These are phyloP conservation scores for Gracilaria domingensis DNA, from an alignment of 23 red algal species.

Conservation along the genomic window DNA sequence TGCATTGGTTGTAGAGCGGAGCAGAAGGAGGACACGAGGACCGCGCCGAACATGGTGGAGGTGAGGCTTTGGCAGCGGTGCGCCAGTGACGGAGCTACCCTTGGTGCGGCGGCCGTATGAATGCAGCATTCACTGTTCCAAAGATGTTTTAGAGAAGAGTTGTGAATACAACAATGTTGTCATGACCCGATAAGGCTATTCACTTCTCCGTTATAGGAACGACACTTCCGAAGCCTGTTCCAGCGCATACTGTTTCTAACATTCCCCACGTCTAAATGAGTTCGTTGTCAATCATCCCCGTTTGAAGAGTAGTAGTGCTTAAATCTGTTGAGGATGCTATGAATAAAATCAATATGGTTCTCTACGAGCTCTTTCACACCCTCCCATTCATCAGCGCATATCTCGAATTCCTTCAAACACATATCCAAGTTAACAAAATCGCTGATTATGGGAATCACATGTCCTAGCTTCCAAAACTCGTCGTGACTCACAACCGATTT, in stretches of 20 bases:
- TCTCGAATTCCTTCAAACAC: not conserved
- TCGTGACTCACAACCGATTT: not conserved
- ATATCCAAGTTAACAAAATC: not conserved
- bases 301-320: not conserved
- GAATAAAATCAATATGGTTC: not conserved
- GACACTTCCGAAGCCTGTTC: not conserved
- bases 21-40: conserved; percentile 23
- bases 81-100: not conserved
- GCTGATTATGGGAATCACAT: not conserved
- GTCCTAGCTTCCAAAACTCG: not conserved
- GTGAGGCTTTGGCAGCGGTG: not conserved
- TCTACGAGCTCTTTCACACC: not conserved
- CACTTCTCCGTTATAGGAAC: not conserved
- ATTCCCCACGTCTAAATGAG: not conserved
- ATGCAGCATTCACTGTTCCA: no score
- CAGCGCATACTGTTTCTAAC: not conserved
- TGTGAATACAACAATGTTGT: no score
- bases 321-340: not conserved
- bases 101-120: no score
- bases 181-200: no score
- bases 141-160: no score
- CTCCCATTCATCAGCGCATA: not conserved
- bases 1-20: not conserved
- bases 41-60: not conserved
- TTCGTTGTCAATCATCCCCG: not conserved